Base-by-base conservation (phyloP, 129 eudicot species). In the Kitagawia praeruptora region DNA sequence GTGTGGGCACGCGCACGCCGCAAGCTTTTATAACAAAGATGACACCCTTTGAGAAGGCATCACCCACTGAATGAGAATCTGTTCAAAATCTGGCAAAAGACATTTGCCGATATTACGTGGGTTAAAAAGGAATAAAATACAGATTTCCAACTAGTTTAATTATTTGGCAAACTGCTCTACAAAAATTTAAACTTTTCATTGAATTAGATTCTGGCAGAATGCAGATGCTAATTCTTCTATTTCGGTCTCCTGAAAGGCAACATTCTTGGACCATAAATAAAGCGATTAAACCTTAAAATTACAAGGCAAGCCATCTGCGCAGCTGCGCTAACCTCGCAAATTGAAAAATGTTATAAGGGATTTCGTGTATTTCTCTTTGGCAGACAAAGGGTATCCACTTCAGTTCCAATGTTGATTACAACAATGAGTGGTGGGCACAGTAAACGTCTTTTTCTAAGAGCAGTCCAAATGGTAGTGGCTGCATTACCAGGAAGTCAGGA, bases 61-160 rank as follows among this genome's bases (percentile, higher is more conserved):
- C 97, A 42, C 97, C 97, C 94, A 75, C 67, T 95, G 71, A 91
- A 87, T 78, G 94, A 90, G 73, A 85, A 90, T 90, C 85, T 92
- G 76, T 96, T 92, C 80, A 88, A 81, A 75, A 78, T 92, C 78
- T 85, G 86, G 84, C 56, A 88, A 93, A 89, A 85, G 82, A 78
- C 14, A 21, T 16, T 64, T 42, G 41, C 48, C 44, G 41, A 25
- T 41, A 3, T 23, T 19, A 61, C 1, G 11, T 79, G 8, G 38
- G 2, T 64, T 64, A 12, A 14, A 27, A 48, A 27, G 14, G 6
- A 63, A 63, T 6, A 21, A 1, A 61, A 16, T 21, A 53, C 63
- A 53, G 19, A 51, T 19, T 8, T 6, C 27, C 10, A 19, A 21
- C 10, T 51, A 4, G 11, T 19, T 21, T 53, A 53, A 1, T 8